A percentile compares a stretch with the other conserved stretches of the same genome.
Evolutionary conservation across 768 basidiomycete genomes (phyloP).

Genomic region (Russula griseocarnosa): DNA sequence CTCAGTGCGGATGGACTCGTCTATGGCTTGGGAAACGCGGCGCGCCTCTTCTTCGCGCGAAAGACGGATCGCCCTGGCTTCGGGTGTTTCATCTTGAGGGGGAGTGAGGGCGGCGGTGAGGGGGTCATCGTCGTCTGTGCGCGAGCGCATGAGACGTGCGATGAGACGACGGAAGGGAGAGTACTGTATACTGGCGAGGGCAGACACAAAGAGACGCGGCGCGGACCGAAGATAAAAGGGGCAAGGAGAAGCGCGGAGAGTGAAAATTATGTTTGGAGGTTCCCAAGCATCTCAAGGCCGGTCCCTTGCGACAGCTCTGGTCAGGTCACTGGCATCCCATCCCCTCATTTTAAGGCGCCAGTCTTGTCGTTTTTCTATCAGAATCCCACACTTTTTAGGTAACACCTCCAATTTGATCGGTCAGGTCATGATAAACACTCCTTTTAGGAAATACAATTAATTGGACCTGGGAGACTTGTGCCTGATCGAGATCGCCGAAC

Average conservation of each 20-base stretch:
- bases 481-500: conserved; percentile 22
- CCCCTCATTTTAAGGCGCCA: neutral
- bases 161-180: neutral
- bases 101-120: conserved; percentile 61
- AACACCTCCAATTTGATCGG: neutral
- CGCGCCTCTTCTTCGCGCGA: conserved; percentile 61
- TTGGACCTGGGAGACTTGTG: neutral
- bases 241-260: conserved; percentile 10
- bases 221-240: conserved; percentile 16
- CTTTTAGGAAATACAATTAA: conserved; percentile 2
- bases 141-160: conserved; percentile 25
- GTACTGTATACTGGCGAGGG: neutral
- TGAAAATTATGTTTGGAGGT: conserved; percentile 15
- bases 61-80: conserved; percentile 51
- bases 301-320: conserved; percentile 2
- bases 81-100: conserved; percentile 61
- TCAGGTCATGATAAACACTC: neutral
- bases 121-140: conserved; percentile 35
- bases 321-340: neutral
- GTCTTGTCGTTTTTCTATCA: neutral
- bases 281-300: conserved; percentile 7
- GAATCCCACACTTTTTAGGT: conserved; percentile 9
- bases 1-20: conserved; percentile 65
- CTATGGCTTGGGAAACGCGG: conserved; percentile 64
- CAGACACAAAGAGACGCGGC: neutral